Evolutionary conservation across 2,329 filamentous ascomycete species (phyloP).

Genomic region (Pyricularia pennisetigena): DNA sequence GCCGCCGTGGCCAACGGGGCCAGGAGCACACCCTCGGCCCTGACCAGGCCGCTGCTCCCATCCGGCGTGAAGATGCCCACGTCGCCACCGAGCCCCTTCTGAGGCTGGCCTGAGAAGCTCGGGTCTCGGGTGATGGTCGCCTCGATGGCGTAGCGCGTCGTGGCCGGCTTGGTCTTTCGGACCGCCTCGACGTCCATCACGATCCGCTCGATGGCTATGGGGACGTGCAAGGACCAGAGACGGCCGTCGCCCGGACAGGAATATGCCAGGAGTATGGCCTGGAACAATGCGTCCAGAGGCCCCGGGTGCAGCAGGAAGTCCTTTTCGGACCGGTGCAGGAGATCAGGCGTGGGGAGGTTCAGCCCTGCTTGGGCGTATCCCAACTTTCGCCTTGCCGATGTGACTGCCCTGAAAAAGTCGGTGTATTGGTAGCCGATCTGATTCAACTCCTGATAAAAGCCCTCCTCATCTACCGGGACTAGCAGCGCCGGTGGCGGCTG

Average conservation of each 20-base stretch:
- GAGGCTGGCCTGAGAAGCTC: not conserved
- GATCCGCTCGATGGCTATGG: constrained; percentile 11
- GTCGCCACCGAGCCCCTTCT: not conserved
- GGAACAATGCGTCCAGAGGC: constrained; percentile 23
- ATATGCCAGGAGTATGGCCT: constrained; percentile 21
- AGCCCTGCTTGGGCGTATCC: not conserved
- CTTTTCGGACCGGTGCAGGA: not conserved
- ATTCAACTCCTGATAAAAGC: not conserved
- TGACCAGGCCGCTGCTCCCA: not conserved
- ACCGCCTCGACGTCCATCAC: not conserved
- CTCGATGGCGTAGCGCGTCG: not conserved
- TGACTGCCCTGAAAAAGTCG: not conserved
- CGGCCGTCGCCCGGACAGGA: constrained; percentile 21
- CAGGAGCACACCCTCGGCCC: not conserved
- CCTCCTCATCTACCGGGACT: not conserved
- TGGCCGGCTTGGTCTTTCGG: not conserved
- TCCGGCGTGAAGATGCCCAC: constrained; percentile 1
- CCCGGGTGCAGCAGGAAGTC: constrained; percentile 21
- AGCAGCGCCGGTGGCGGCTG: not conserved
- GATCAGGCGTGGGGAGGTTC: not conserved
- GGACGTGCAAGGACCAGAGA: constrained; percentile 21
- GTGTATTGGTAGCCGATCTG: not conserved
- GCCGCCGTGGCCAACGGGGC: not conserved
- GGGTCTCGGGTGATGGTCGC: not conserved
- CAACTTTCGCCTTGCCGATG: not conserved